phyloP scores from a whole-genome alignment of 495 filamentous ascomycete genomes.

The Penicillium coprophilum region DNA sequence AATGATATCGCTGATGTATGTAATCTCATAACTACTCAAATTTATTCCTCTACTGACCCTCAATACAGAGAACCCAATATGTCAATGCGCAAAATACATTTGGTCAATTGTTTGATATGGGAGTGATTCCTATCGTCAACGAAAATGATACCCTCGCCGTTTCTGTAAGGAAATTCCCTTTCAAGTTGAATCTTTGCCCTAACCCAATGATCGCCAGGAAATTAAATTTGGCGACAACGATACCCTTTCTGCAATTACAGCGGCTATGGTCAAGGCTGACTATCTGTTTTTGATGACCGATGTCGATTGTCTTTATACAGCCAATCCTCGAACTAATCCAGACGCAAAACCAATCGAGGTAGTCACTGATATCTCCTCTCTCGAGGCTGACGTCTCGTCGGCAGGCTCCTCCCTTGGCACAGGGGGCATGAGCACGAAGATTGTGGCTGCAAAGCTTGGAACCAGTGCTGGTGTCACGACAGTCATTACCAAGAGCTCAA shows the following conservation, averaged over 20 bases:
- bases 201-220: constrained; percentile 51
- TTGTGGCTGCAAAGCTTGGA: constrained; percentile 88
- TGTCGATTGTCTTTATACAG: constrained; percentile 95
- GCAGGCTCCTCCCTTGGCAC: constrained; percentile 88
- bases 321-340: constrained; percentile 81
- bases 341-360: constrained; percentile 89
- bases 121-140: constrained; percentile 96
- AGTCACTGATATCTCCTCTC: constrained; percentile 79
- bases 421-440: constrained; percentile 98
- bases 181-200: not conserved
- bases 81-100: constrained; percentile 95
- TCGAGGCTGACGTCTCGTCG: constrained; percentile 89
- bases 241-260: constrained; percentile 92
- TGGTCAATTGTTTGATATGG: constrained; percentile 85
- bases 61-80: constrained; percentile 78
- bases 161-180: constrained; percentile 49
- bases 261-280: constrained; percentile 95
- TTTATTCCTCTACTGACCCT: constrained; percentile 15
- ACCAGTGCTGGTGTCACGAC: constrained; percentile 95
- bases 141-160: constrained; percentile 98
- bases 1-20: constrained; percentile 94
- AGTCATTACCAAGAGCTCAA: constrained; percentile 87
- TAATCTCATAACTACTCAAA: not conserved
- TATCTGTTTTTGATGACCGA: constrained; percentile 99
- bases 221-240: constrained; percentile 99